Percentiles rank a stretch among this genome's conserved stretches.
Evolutionary conservation across 768 basidiomycete species (phyloP).

Genomic region (Leucogyrophana mollusca): DNA sequence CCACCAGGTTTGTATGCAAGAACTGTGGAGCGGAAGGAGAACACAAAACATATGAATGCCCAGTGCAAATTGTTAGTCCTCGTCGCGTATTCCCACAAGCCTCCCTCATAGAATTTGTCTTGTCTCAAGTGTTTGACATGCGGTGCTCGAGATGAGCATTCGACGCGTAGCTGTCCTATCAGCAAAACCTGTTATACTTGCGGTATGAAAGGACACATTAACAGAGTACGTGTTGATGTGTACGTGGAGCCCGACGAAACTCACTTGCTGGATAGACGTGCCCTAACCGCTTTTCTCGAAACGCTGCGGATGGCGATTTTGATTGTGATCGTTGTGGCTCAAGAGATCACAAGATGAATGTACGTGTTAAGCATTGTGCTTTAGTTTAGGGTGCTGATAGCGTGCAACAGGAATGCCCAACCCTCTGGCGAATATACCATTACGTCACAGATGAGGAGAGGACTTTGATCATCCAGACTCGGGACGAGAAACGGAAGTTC

Average conservation of each 20-base stretch:
- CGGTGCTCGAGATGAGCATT: constrained; percentile 77
- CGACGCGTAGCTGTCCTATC: constrained; percentile 75
- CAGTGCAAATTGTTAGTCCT: constrained; percentile 63
- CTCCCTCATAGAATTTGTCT: constrained; percentile 3
- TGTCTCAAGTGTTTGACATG: constrained; percentile 69
- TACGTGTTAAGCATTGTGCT: constrained; percentile 39
- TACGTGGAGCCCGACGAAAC: not conserved
- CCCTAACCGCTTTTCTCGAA: constrained; percentile 53
- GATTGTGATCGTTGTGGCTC: constrained; percentile 75
- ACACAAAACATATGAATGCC: constrained; percentile 67
- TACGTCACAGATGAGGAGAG: constrained; percentile 62
- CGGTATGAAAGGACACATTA: constrained; percentile 84
- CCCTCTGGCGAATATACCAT: constrained; percentile 77
- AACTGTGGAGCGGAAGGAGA: constrained; percentile 74
- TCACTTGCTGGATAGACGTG: constrained; percentile 48
- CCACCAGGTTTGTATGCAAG: constrained; percentile 63
- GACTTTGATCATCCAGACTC: constrained; percentile 37
- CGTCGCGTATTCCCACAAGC: not conserved
- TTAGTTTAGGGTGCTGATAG: too few relatives aligned
- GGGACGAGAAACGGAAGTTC: constrained; percentile 49
- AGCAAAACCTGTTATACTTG: constrained; percentile 79
- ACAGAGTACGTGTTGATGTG: constrained; percentile 41
- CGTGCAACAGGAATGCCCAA: constrained; percentile 72
- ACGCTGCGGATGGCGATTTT: constrained; percentile 27
- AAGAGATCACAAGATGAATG: constrained; percentile 60